These are phyloP conservation scores for Boletus sp. DNA, from an alignment of 1,284 basidiomycete genomes.

Conservation along the genomic window DNA sequence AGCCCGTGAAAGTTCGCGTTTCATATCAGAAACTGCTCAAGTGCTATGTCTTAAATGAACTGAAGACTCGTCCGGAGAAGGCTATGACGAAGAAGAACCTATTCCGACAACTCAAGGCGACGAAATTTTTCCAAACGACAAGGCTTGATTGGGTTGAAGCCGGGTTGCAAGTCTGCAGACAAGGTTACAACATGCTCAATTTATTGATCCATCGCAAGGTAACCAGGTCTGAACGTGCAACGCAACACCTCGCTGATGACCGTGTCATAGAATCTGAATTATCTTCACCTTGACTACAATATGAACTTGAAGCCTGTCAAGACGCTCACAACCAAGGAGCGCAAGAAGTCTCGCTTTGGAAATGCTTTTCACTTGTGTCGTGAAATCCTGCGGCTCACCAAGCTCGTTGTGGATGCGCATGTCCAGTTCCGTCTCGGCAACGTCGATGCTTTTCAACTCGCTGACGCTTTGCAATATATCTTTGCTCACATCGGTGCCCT, in stretches of 20 bases:
- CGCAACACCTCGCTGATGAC: neutral
- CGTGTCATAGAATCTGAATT: conserved; percentile 79
- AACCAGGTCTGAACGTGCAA: conserved; percentile 1
- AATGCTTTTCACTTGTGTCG: conserved; percentile 98
- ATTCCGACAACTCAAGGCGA: conserved; percentile 93
- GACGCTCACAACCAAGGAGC: conserved; percentile 98
- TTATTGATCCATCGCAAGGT: conserved; percentile 96
- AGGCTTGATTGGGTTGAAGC: conserved; percentile 99
- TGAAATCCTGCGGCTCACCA: conserved; percentile 95
- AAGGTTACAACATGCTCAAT: conserved; percentile 99
- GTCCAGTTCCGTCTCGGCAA: conserved; percentile 99
- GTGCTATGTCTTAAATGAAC: conserved; percentile 92
- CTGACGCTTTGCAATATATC: conserved; percentile 97
- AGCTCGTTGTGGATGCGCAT: conserved; percentile 97
- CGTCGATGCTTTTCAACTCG: conserved; percentile 98
- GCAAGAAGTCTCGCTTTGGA: conserved; percentile 99
- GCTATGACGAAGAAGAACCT: conserved; percentile 97
- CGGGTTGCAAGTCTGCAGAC: conserved; percentile 95
- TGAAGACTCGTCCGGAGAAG: conserved; percentile 87
- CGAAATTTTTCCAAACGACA: conserved; percentile 99
- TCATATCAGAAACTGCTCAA: conserved; percentile 99
- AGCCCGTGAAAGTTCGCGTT: conserved; percentile 97
- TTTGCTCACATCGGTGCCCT: conserved; percentile 97
- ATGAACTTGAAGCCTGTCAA: conserved; percentile 98
- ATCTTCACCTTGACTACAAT: conserved; percentile 90